Conservation (phyloP, 1,139 yeast genomes). For the Saccharomyces hybrid region DNA sequence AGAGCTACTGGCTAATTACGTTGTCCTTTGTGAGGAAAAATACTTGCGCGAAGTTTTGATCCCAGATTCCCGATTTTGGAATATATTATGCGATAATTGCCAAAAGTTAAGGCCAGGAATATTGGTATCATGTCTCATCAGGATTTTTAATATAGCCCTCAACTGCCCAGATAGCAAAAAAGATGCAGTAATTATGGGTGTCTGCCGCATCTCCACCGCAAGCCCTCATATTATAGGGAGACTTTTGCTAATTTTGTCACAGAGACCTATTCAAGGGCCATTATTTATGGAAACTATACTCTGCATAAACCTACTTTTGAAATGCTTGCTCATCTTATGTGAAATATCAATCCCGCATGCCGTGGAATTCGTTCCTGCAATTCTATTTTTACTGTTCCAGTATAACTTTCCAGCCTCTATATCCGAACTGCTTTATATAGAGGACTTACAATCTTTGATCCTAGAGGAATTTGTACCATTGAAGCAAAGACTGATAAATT, state of each 20-base stretch:
- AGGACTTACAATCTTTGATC: slow-evolving; percentile 10
- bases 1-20: not conserved
- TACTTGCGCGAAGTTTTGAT: not conserved
- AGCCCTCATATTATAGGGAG: not conserved
- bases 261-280: slow-evolving; percentile 3
- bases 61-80: not conserved
- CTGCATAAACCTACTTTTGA: slow-evolving; percentile 11
- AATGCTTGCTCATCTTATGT: slow-evolving; percentile 7
- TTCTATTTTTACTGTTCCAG: slow-evolving; percentile 10
- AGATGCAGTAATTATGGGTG: not conserved
- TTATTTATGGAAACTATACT: slow-evolving; percentile 9
- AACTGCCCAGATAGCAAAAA: slow-evolving; percentile 3
- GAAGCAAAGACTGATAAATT: slow-evolving; percentile 11
- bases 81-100: not conserved
- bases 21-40: not conserved
- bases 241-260: not conserved
- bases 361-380: slow-evolving; percentile 10
- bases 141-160: not conserved
- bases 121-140: not conserved
- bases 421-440: slow-evolving; percentile 11
- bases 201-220: not conserved
- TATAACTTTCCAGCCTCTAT: slow-evolving; percentile 14
- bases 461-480: slow-evolving; percentile 13
- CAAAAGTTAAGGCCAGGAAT: slow-evolving; percentile 1
- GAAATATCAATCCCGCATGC: slow-evolving; percentile 12